Evolutionary conservation across 2,329 filamentous ascomycete species (phyloP).

Genomic region (Exophiala sp.): DNA sequence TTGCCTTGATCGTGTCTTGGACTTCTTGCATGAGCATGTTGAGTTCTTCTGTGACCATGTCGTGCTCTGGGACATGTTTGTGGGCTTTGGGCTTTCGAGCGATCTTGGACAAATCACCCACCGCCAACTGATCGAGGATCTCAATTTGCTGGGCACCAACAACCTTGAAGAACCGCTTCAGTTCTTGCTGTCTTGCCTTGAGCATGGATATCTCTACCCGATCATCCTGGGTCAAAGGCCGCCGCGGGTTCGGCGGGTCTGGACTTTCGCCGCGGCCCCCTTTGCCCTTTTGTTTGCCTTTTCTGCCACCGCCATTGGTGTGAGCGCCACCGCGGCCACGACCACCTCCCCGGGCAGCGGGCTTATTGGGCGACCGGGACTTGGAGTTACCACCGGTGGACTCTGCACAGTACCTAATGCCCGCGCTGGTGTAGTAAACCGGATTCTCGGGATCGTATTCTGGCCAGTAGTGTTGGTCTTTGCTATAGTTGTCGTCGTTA

Average conservation of each 20-base stretch:
- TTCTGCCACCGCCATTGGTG: conserved; percentile 30
- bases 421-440: conserved; percentile 5
- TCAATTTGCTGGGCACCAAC: conserved; percentile 39
- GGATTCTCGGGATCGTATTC: conserved; percentile 4
- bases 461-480: conserved; percentile 5
- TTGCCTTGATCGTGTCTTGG: conserved; percentile 30
- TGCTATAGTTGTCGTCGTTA: conserved; percentile 1
- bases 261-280: conserved; percentile 28
- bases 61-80: conserved; percentile 37
- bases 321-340: conserved; percentile 32
- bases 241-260: conserved; percentile 32
- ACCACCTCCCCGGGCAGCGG: conserved; percentile 32
- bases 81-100: conserved; percentile 40
- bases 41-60: conserved; percentile 34
- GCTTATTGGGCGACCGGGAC: conserved; percentile 20
- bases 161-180: conserved; percentile 39
- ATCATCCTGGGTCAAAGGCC: conserved; percentile 22
- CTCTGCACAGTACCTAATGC: conserved; percentile 5
- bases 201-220: conserved; percentile 29
- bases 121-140: conserved; percentile 38
- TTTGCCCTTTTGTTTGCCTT: conserved; percentile 30
- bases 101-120: conserved; percentile 36
- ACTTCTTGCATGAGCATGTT: conserved; percentile 29
- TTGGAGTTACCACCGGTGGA: conserved; percentile 7
- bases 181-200: conserved; percentile 39